A percentile compares a stretch with the other conserved stretches of the same genome.
Conservation (phyloP, 2,329 filamentous ascomycete genomes). For the Graphiopsis chlorocephala region DNA sequence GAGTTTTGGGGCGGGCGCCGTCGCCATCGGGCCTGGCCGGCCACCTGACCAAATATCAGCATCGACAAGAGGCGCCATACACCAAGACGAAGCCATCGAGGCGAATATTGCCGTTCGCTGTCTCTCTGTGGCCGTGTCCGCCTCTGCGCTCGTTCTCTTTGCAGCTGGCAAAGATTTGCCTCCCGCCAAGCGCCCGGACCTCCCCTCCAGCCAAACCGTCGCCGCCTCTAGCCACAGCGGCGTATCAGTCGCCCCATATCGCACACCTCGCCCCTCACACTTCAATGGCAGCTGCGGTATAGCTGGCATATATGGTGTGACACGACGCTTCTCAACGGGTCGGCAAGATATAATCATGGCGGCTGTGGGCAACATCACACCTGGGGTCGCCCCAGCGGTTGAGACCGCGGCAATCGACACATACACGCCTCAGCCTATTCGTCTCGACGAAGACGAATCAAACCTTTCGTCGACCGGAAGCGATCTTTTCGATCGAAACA, state of each 20-base stretch:
- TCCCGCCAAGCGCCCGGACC: slow-evolving; percentile 13
- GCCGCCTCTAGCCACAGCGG: slow-evolving; percentile 14
- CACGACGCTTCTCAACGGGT: not conserved
- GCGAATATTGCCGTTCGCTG: not conserved
- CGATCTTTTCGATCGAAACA: slow-evolving; percentile 29
- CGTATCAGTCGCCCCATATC: slow-evolving; percentile 14
- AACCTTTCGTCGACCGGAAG: slow-evolving; percentile 32
- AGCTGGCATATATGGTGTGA: not conserved
- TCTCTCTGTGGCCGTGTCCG: not conserved
- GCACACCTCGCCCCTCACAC: slow-evolving; percentile 8
- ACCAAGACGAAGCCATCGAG: not conserved
- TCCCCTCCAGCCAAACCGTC: slow-evolving; percentile 2
- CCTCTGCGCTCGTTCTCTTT: not conserved
- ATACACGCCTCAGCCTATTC: not conserved
- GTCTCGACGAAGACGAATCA: slow-evolving; percentile 30
- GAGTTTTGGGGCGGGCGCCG: not conserved
- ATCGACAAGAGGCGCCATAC: not conserved
- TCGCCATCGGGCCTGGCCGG: slow-evolving; percentile 5
- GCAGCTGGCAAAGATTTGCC: slow-evolving; percentile 12
- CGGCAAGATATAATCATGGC: slow-evolving; percentile 11
- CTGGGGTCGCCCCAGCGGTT: slow-evolving; percentile 8
- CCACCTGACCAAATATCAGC: slow-evolving; percentile 11
- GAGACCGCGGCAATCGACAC: slow-evolving; percentile 11
- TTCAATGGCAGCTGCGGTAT: slow-evolving; percentile 13
- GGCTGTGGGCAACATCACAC: slow-evolving; percentile 3